These are phyloP conservation scores for Podaxis mareebaensis DNA, from an alignment of 768 basidiomycete species.

Conservation along the genomic window DNA sequence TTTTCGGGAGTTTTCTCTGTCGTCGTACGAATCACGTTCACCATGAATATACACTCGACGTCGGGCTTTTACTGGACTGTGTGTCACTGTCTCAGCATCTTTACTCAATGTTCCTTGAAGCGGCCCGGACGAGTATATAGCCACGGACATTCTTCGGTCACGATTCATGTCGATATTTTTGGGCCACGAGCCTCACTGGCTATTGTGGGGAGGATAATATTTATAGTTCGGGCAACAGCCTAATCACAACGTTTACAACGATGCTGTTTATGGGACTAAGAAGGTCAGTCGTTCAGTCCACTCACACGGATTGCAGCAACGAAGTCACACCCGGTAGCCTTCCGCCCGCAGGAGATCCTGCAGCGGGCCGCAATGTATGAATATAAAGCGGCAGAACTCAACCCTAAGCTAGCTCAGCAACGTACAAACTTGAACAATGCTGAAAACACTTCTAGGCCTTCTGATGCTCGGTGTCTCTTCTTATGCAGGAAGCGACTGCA, in stretches of 20 bases:
- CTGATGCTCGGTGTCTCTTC: neutral
- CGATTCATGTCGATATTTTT: neutral
- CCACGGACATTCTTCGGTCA: neutral
- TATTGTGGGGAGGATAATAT: neutral
- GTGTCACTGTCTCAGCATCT: neutral
- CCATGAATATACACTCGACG: neutral
- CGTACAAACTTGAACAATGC: neutral
- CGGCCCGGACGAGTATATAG: neutral
- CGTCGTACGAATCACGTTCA: neutral
- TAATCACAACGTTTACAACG: neutral
- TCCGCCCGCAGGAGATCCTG: neutral
- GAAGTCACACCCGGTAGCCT: slow-evolving; percentile 4
- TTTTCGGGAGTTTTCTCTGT: neutral
- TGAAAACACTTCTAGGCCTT: slow-evolving; percentile 8
- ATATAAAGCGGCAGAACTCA: slow-evolving; percentile 1
- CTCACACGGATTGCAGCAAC: neutral
- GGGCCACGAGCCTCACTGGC: neutral
- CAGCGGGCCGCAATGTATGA: slow-evolving; percentile 2
- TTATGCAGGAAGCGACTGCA: slow-evolving; percentile 14
- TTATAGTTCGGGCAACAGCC: neutral
- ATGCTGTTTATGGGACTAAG: neutral
- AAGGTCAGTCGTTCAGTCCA: slow-evolving; percentile 2
- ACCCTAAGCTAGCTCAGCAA: neutral
- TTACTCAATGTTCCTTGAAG: neutral
- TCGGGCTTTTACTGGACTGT: neutral